Base-by-base conservation (phyloP, 768 basidiomycete species). In the Russula dissimulans region DNA sequence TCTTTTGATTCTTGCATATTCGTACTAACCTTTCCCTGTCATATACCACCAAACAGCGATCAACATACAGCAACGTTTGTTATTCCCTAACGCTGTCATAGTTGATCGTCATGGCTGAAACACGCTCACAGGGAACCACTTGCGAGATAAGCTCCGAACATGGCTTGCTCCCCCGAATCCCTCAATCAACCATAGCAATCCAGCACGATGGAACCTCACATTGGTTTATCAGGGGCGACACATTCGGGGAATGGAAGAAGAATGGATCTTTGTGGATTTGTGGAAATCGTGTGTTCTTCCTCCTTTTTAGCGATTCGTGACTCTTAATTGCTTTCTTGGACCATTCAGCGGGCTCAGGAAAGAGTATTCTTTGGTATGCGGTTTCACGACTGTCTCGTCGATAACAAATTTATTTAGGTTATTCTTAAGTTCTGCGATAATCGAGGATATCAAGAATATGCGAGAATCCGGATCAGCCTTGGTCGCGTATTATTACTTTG, bases 141-240 rank as follows among this genome's bases (percentile, higher is more conserved):
- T 32, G 3, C 52, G 46, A 34, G 6, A 6, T 0, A 5, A 54
- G 3, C 39, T 54, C 4, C 44, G 39, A 22, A 42, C 14, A 10
- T 60, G 59, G 59, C 45, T 60, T 7, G 5, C 44, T 47, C 51
- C 58, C 14, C 58, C 58, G 1, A 34, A 59, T 26, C 52, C 51
- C 22, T 59, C 58, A 3, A 41, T 42, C 26, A 59, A 54, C 34
- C 58, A 59, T 38, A 53, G 47, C 7, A 46, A 38, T 12, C 5
- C 59, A 49, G 0, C 32, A 49, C 15, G 10, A 43, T 8, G 53
- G 52, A 9, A 54, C 58, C 1, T 29, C 58, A 18, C 11, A 26
- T 0, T 59, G 58, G 58, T 59, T 59, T 10, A 41, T 32, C n/a
- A n/a, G 18, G 17, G 31, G 51, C 3, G 11, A 5, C 5, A 31